phyloP scores from a whole-genome alignment of 2,329 filamentous ascomycete species.

The Taxawa tesnikishii region DNA sequence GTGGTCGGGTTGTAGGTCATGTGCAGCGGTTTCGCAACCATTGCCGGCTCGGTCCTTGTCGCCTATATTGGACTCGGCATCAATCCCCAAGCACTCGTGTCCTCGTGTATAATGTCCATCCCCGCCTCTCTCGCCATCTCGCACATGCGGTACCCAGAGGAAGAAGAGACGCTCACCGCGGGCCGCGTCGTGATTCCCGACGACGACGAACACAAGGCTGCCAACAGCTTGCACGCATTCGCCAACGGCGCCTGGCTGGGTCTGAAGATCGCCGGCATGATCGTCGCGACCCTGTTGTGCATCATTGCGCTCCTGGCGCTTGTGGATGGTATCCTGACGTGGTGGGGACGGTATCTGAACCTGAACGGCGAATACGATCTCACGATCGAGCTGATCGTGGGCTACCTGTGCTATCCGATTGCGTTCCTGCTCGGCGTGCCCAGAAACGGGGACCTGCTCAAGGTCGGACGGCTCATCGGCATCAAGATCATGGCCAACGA shows the following conservation, averaged over 20 bases:
- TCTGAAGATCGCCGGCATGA: constrained; percentile 78
- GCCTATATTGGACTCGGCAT: constrained; percentile 84
- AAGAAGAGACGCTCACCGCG: constrained; percentile 72
- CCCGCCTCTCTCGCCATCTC: constrained; percentile 80
- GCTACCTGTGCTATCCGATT: constrained; percentile 66
- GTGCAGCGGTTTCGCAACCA: constrained; percentile 86
- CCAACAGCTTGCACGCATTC: constrained; percentile 75
- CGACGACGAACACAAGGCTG: constrained; percentile 60
- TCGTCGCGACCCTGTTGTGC: constrained; percentile 65
- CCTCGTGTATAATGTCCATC: constrained; percentile 91
- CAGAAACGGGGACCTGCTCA: constrained; percentile 48
- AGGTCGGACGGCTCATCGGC: constrained; percentile 68
- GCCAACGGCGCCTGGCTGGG: constrained; percentile 76
- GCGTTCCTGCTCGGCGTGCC: constrained; percentile 74
- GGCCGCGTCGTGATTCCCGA: constrained; percentile 72
- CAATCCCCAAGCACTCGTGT: constrained; percentile 75
- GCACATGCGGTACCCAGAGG: constrained; percentile 82
- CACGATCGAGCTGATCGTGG: constrained; percentile 62
- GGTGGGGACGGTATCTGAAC: constrained; percentile 71
- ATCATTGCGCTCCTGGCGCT: constrained; percentile 68
- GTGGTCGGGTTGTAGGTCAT: no score
- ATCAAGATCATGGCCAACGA: constrained; percentile 77
- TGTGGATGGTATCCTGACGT: constrained; percentile 63
- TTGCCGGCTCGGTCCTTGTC: constrained; percentile 75
- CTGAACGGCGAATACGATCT: constrained; percentile 55